phyloP scores from a whole-genome alignment of 2,329 filamentous ascomycete species.

The Xylariales sp. region DNA sequence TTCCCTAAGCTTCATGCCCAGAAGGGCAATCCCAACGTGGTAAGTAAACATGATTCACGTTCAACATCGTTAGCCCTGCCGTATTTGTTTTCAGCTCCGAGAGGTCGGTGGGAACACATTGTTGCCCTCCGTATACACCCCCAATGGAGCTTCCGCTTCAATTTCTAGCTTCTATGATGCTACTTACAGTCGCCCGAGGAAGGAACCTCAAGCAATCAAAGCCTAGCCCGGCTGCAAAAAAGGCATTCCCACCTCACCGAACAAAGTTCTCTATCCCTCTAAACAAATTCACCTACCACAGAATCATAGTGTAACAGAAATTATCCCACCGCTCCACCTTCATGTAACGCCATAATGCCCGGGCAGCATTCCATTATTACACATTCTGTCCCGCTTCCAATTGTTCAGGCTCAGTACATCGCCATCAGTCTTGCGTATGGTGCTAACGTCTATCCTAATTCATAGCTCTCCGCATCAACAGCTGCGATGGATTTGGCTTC shows the following conservation, averaged over 20 bases:
- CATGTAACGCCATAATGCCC: background rate
- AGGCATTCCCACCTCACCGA: conserved; percentile 16
- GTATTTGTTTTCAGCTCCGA: too few relatives aligned
- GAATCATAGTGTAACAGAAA: conserved; percentile 3
- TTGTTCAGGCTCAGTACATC: conserved; percentile 11
- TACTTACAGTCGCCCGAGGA: background rate
- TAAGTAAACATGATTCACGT: conserved; percentile 51
- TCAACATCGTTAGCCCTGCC: background rate
- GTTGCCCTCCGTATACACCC: background rate
- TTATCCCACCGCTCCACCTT: background rate
- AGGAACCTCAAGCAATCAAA: background rate
- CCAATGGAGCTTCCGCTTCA: background rate
- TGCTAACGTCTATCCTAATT: conserved; percentile 51
- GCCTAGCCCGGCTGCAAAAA: too few relatives aligned
- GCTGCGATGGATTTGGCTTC: conserved; percentile 84
- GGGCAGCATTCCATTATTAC: background rate
- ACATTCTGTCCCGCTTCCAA: conserved; percentile 26
- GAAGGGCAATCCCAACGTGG: conserved; percentile 59
- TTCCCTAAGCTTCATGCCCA: conserved; percentile 86
- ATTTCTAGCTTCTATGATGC: background rate
- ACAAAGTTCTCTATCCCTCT: conserved; percentile 22
- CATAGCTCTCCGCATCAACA: conserved; percentile 82
- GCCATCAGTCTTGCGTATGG: conserved; percentile 40
- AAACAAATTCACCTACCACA: conserved; percentile 16
- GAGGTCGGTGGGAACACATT: too few relatives aligned